These are phyloP conservation scores for Blumeria graminis DNA, from an alignment of 2,329 filamentous ascomycete species.

Conservation along the genomic window DNA sequence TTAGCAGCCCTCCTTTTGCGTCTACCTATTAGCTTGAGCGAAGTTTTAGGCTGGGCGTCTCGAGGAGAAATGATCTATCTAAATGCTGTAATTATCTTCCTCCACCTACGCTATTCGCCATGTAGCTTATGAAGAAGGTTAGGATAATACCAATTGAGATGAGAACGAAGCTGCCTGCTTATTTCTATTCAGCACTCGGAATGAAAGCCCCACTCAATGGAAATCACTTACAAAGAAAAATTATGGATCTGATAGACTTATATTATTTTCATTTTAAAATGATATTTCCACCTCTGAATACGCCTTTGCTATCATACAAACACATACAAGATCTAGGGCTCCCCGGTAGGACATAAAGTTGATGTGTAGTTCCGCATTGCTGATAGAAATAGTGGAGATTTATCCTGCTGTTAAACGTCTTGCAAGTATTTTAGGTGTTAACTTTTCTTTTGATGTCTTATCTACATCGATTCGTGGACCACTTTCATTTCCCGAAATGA, in stretches of 20 bases:
- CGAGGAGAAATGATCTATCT: conserved; percentile 48
- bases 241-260: conserved; percentile 35
- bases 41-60: conserved; percentile 44
- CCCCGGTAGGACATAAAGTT: conserved; percentile 29
- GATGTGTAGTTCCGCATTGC: not conserved
- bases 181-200: conserved; percentile 35
- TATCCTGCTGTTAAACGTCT: conserved; percentile 35
- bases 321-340: conserved; percentile 49
- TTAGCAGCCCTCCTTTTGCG: conserved; percentile 51
- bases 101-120: not conserved
- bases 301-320: conserved; percentile 39
- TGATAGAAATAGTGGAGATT: conserved; percentile 30
- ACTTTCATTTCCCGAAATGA: conserved; percentile 47
- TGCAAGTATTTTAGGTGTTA: conserved; percentile 17
- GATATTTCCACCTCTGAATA: conserved; percentile 47
- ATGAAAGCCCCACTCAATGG: conserved; percentile 22
- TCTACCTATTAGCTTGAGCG: conserved; percentile 50
- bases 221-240: conserved; percentile 37
- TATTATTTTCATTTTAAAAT: conserved; percentile 47
- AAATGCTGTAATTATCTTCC: conserved; percentile 27
- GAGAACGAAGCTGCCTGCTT: conserved; percentile 35
- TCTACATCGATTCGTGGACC: conserved; percentile 20
- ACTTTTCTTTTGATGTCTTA: conserved; percentile 32
- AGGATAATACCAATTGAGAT: conserved; percentile 37
- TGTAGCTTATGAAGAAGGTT: conserved; percentile 19